A percentile compares a stretch with the other conserved stretches of the same genome.
These are phyloP conservation scores for Moringa oleifera DNA, from an alignment of 345 rosid species.

Conservation along the genomic window DNA sequence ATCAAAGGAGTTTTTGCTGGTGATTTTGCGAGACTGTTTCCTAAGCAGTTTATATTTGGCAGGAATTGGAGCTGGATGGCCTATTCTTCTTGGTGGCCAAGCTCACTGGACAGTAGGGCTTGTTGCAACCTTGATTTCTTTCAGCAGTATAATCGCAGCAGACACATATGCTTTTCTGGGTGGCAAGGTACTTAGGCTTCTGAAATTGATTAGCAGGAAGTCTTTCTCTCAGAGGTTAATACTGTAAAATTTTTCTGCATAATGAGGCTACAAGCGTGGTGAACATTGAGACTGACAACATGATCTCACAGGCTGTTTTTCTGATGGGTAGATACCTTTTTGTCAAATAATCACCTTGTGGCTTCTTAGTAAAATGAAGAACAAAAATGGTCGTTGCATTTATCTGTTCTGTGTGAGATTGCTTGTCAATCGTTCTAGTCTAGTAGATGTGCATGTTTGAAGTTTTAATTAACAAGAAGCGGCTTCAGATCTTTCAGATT, in stretches of 20 bases:
- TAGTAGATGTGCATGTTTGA: background rate
- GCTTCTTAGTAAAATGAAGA: background rate
- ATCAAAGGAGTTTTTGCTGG: background rate
- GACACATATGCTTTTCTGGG: slow-evolving; percentile 88
- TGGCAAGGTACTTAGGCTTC: slow-evolving; percentile 63
- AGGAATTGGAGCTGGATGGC: slow-evolving; percentile 73
- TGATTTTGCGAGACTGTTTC: slow-evolving; percentile 12
- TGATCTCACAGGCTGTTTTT: background rate
- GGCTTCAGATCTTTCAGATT: background rate
- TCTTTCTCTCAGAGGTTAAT: too few relatives aligned
- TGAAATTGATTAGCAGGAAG: slow-evolving; percentile 6
- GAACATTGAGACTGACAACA: background rate
- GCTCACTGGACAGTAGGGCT: slow-evolving; percentile 96
- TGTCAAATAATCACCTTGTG: too few relatives aligned
- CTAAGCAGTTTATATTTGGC: slow-evolving; percentile 30
- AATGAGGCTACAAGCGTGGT: too few relatives aligned
- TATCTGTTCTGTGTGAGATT: background rate
- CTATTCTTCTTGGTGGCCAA: slow-evolving; percentile 74
- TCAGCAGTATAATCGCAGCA: slow-evolving; percentile 84
- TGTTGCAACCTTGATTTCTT: slow-evolving; percentile 72
- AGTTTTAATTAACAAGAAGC: background rate
- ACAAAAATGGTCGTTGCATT: background rate
- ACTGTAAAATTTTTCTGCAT: too few relatives aligned
- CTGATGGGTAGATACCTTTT: background rate
- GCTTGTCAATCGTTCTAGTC: background rate